Percentiles rank a stretch among this genome's conserved stretches.
Conservation (phyloP, 1,139 yeast genomes). For the Taiozyma sp. region DNA sequence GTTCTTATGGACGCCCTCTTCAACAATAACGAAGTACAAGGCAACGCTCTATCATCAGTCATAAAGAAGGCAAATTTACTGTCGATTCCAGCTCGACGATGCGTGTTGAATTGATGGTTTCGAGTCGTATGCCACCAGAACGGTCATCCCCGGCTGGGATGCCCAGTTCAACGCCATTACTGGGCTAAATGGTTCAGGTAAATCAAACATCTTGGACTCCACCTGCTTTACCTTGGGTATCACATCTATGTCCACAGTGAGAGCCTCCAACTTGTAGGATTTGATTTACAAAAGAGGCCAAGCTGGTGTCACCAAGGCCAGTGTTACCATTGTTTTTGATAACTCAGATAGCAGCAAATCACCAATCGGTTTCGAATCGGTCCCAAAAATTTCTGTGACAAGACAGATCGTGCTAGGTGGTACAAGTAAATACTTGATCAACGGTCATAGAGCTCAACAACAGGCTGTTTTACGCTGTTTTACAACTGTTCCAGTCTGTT, state of each 20-base stretch:
- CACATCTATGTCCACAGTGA: constrained; percentile 86
- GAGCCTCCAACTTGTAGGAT: constrained; percentile 93
- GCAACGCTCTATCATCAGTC: too few species aligned
- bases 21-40: constrained; percentile 3
- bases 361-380: constrained; percentile 85
- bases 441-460: constrained; percentile 96
- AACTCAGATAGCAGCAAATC: constrained; percentile 71
- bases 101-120: constrained; percentile 98
- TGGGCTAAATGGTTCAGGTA: constrained; percentile 96
- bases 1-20: constrained; percentile 2
- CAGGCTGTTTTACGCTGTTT: constrained; percentile 88
- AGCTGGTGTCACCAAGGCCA: constrained; percentile 96
- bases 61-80: background rate
- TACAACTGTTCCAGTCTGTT: constrained; percentile 87
- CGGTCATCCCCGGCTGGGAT: constrained; percentile 95
- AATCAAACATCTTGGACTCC: constrained; percentile 92
- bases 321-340: constrained; percentile 93
- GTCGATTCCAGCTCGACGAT: constrained; percentile 31
- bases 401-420: constrained; percentile 92
- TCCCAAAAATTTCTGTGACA: constrained; percentile 82
- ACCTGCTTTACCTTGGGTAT: constrained; percentile 98
- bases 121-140: constrained; percentile 95
- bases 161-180: constrained; percentile 96
- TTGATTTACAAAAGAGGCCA: constrained; percentile 95
- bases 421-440: constrained; percentile 84